Percentiles rank a stretch among this genome's conserved stretches.
These are phyloP conservation scores for Phytopythium boreale DNA, from an alignment of 352 stramenopile species.

Conservation along the genomic window DNA sequence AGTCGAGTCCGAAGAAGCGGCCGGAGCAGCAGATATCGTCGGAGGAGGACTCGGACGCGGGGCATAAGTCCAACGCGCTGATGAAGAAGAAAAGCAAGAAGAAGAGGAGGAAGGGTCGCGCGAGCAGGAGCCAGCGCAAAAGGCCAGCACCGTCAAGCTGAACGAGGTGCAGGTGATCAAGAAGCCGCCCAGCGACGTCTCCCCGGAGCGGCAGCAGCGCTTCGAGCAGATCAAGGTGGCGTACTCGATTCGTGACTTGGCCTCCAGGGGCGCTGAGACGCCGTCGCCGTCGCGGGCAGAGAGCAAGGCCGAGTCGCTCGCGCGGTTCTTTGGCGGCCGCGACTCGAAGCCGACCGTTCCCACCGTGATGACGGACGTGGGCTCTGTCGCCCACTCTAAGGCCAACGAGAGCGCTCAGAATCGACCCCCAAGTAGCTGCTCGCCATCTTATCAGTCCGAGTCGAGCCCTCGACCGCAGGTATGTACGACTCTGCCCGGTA, in stretches of 20 bases:
- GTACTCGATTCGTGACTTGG: constrained; percentile 21
- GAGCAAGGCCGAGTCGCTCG: constrained; percentile 12
- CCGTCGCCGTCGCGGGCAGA: constrained; percentile 4
- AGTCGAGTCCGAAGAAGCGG: constrained; percentile 1
- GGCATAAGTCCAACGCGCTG: constrained; percentile 3
- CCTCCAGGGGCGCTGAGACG: not conserved
- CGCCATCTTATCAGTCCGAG: not conserved
- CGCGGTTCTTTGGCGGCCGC: constrained; percentile 14
- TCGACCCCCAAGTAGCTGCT: not conserved
- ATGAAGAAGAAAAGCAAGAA: constrained; percentile 46
- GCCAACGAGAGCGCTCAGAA: not conserved
- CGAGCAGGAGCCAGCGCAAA: constrained; percentile 12
- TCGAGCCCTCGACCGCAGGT: constrained; percentile 8
- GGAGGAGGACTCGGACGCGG: constrained; percentile 27
- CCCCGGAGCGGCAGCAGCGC: constrained; percentile 24
- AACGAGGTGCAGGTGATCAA: constrained; percentile 42
- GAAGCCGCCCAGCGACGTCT: constrained; percentile 11
- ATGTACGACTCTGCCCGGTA: not conserved
- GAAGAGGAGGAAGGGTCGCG: constrained; percentile 25
- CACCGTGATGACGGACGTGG: not conserved
- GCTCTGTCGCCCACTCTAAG: not conserved
- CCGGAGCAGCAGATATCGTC: constrained; percentile 26
- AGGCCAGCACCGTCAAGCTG: constrained; percentile 16
- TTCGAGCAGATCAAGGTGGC: constrained; percentile 56
- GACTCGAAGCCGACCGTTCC: not conserved